Evolutionary conservation across 805 yeast genomes (phyloP), one percentile per base, ranked within the genome.

Genomic region (Kazachstania viticola): DNA sequence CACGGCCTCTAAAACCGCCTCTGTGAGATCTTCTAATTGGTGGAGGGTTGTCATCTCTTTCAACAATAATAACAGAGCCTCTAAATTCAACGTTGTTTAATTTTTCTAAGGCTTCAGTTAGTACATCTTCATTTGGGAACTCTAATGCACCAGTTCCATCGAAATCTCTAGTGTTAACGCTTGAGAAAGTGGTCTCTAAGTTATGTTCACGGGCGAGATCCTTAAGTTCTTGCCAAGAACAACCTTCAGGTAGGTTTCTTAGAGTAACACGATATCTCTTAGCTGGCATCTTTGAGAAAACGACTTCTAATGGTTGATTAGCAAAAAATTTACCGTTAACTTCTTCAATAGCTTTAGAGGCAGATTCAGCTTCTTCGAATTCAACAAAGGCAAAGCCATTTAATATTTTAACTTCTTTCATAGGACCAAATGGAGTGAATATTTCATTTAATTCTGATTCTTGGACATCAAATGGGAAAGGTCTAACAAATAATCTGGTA

Each of bases 321-420:
- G 76, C 73, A 56, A 79, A 65, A 39, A 72, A 75, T 49, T 69
- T 69, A 40, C 85, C 91, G 51, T 83, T 70, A 53, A 79, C 74
- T 47, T 74, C 73, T 30, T 71, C 77, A 46, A 88, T 67, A n/a
- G 94, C 95, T 51, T 64, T 61, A 47, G 68, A 58, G 40, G 88
- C 95, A 35, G 70, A 65, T 30, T 76, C 91, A 36, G 75, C 68
- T 36, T 66, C 71, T 54, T 74, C 84, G 49, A 74, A 91, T 56
- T 87, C 94, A 38, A 88, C 80, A 55, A 83, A 87, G 17, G 93
- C 96, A 51, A 75, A 81, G 27, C 95, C 95, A 48, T 79, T 77
- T 68, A 77, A 67, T 44, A 79, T 59, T 53, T 75, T 75, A 32
- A 78, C 73, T 49, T 77, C 84, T 39, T 67, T 64, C 46, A 80